phyloP scores from a whole-genome alignment of 345 rosid species.

The Carallia pectinifolia region DNA sequence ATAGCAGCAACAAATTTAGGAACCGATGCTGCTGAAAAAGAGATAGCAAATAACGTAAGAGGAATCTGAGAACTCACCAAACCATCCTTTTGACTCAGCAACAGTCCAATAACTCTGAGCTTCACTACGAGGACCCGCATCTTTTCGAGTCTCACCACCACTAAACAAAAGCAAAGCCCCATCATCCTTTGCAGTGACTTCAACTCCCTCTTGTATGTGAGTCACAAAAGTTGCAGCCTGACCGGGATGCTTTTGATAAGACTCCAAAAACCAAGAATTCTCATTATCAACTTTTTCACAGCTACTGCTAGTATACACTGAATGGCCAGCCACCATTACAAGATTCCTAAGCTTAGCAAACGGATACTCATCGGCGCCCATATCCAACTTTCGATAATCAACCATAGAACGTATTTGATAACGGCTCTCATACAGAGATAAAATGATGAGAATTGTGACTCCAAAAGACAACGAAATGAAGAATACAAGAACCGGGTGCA shows the following conservation, averaged over 20 bases:
- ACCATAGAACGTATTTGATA: constrained; percentile 23
- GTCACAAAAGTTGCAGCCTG: constrained; percentile 82
- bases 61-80: constrained; percentile 57
- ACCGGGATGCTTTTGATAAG: constrained; percentile 91
- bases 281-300: constrained; percentile 80
- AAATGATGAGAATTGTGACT: constrained; percentile 48
- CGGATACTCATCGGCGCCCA: constrained; percentile 48
- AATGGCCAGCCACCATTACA: constrained; percentile 98
- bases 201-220: constrained; percentile 83
- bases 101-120: constrained; percentile 99
- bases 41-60: constrained; percentile 4
- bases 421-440: constrained; percentile 50
- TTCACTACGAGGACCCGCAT: constrained; percentile 96
- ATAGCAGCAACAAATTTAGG: neutral
- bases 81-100: constrained; percentile 94
- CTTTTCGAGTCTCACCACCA: constrained; percentile 95
- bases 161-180: constrained; percentile 85
- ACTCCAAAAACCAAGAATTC: constrained; percentile 91
- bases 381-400: constrained; percentile 32
- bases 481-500: constrained; percentile 59
- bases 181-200: constrained; percentile 55
- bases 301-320: constrained; percentile 72
- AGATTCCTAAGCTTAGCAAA: constrained; percentile 67
- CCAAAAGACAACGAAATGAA: constrained; percentile 60
- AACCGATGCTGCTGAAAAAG: neutral